Base-by-base conservation (phyloP, 768 basidiomycete genomes). In the Phaeotremella skinneri region DNA sequence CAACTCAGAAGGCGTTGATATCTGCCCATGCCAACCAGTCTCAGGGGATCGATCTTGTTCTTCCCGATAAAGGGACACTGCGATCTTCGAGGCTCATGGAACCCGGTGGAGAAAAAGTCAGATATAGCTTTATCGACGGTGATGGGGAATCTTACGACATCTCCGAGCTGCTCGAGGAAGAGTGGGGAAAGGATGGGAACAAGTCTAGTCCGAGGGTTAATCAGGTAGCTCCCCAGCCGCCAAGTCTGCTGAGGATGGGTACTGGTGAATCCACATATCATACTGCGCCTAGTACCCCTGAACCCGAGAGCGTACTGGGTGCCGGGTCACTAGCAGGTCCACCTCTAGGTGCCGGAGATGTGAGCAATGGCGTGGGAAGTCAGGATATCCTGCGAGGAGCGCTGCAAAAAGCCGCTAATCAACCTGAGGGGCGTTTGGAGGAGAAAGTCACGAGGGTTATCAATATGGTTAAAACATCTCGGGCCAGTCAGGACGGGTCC, bases 131-230 rank as follows among this genome's bases (percentile, higher is more conserved):
- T 74, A 88, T 97, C 41, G 87, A 91, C 62, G 82, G 85, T 2
- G 90, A 92, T 61, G 94, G 92, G 2, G 90, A 90, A 78, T 88
- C 87, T 0, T 88, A 86, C 69, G 94, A 98, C 75, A 91, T 98
- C 73, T 91, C 90, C 68, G 88, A 94, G 62, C 87, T 96, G 50
- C 83, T 97, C 48, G 91, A 93, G 72, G 85, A 89, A 76, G 94
- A 94, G 67, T 88, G 89, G 82, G 62, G 63, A 23, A 49, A 32
- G 21, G 67, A 64, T 32, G 63, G 58, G 23, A 59, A 49, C 26
- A 37, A 59, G 30, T 32, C n/a, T 30, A 56, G 31, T 21, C 58
- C 42, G 23, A 62, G 39, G 50, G 50, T 49, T 11, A 42, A 47
- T 25, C 51, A 37, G 17, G 34, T 37, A 37, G 9, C 34, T 37